Conservation (phyloP, 768 basidiomycete species). For the Kondoa subrosea region DNA sequence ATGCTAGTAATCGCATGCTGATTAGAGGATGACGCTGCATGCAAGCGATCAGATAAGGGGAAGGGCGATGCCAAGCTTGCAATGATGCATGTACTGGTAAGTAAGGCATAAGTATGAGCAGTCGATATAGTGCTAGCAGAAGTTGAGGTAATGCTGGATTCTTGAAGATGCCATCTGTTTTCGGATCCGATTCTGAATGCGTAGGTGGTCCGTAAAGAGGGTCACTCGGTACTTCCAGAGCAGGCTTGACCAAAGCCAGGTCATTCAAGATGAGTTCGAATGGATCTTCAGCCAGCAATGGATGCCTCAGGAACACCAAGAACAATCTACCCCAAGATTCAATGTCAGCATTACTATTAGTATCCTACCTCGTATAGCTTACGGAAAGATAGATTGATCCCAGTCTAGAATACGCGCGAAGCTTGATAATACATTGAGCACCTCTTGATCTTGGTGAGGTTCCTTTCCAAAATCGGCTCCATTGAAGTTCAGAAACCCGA, state of each 20-base stretch:
- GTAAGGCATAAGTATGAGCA: slow-evolving; percentile 17
- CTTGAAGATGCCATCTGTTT: slow-evolving; percentile 23
- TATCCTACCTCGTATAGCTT: slow-evolving; percentile 12
- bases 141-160: slow-evolving; percentile 11
- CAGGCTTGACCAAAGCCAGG: slow-evolving; percentile 36
- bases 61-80: slow-evolving; percentile 4
- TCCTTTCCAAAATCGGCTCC: slow-evolving; percentile 26
- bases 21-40: slow-evolving; percentile 23
- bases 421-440: slow-evolving; percentile 34
- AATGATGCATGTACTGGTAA: slow-evolving; percentile 7
- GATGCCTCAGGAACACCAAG: slow-evolving; percentile 13
- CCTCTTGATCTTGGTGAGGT: slow-evolving; percentile 28
- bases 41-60: slow-evolving; percentile 13
- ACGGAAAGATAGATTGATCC: slow-evolving; percentile 32
- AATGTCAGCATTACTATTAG: slow-evolving; percentile 30
- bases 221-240: slow-evolving; percentile 29
- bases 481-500: slow-evolving; percentile 39
- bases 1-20: slow-evolving; percentile 26
- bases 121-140: slow-evolving; percentile 19
- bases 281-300: slow-evolving; percentile 16
- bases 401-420: slow-evolving; percentile 27
- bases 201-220: slow-evolving; percentile 28
- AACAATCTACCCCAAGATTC: slow-evolving; percentile 39
- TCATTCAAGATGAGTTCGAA: slow-evolving; percentile 9
- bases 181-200: slow-evolving; percentile 38